Conservation (phyloP, 2,329 filamentous ascomycete genomes). For the Penicillium fuscoglaucum region DNA sequence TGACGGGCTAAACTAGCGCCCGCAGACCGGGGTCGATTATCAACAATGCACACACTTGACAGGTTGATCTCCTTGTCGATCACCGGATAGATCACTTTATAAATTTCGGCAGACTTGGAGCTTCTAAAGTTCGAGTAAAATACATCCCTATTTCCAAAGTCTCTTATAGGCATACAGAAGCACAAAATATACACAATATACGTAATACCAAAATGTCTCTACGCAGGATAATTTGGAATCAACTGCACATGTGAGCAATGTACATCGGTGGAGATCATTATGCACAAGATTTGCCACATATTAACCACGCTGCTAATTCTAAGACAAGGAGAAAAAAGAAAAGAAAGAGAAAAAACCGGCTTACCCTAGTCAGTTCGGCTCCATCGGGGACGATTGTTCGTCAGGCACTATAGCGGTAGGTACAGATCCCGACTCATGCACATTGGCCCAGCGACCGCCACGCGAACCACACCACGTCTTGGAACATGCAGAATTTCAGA, state of each 20-base stretch:
- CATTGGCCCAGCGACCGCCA: not conserved
- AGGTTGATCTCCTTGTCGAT: not conserved
- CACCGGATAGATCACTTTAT: not conserved
- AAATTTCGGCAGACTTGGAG: not conserved
- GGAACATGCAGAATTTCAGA: constrained; percentile 9
- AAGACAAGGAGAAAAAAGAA: not conserved
- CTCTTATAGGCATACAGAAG: no score
- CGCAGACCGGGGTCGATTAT: not conserved
- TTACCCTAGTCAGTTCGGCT: constrained; percentile 12
- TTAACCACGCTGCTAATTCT: constrained; percentile 16
- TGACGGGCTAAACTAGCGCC: not conserved
- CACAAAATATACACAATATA: not conserved
- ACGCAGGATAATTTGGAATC: constrained; percentile 10
- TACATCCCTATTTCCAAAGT: not conserved
- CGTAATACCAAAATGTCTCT: not conserved
- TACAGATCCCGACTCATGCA: constrained; percentile 16
- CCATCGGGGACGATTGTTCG: not conserved
- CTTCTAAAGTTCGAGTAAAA: not conserved
- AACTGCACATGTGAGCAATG: constrained; percentile 1
- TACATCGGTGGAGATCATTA: constrained; percentile 1
- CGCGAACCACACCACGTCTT: constrained; percentile 11
- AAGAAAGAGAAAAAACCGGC: constrained; percentile 6
- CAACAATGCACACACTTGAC: not conserved
- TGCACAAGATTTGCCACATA: constrained; percentile 16
- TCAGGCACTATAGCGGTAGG: constrained; percentile 12